These are phyloP conservation scores for Fraxinus anomala DNA, from an alignment of 257 asterid genomes.

Conservation along the genomic window DNA sequence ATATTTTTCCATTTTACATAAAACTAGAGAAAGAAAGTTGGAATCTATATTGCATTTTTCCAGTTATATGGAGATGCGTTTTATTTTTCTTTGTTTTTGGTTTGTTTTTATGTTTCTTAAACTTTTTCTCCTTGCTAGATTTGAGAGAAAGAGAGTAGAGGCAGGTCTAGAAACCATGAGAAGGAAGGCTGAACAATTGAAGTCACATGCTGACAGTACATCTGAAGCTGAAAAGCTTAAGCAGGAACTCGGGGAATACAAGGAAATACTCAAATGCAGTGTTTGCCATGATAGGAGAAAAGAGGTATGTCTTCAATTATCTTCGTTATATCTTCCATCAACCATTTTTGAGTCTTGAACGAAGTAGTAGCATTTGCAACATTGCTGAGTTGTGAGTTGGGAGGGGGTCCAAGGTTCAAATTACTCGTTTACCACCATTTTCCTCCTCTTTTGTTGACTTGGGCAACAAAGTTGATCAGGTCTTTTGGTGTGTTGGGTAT, in stretches of 20 bases:
- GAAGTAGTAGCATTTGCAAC: neutral
- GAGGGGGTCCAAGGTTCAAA: neutral
- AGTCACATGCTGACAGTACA: conserved; percentile 60
- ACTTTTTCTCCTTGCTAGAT: conserved; percentile 42
- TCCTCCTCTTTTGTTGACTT: neutral
- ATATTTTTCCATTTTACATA: conserved; percentile 3
- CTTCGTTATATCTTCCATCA: neutral
- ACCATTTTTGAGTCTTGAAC: neutral
- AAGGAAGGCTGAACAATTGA: conserved; percentile 61
- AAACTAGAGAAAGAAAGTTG: neutral
- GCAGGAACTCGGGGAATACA: conserved; percentile 80
- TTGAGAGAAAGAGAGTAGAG: conserved; percentile 81
- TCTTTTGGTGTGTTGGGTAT: neutral
- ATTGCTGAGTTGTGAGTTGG: neutral
- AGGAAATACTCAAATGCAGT: conserved; percentile 84
- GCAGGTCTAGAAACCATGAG: conserved; percentile 75
- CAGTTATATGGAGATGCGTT: neutral
- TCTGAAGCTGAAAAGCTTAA: conserved; percentile 72
- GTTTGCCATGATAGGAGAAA: conserved; percentile 89
- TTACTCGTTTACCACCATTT: neutral
- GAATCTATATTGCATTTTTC: neutral
- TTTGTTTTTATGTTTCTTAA: neutral
- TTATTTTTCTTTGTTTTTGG: conserved; percentile 8
- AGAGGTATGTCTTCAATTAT: conserved; percentile 59
- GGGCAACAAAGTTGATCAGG: neutral